phyloP scores from a whole-genome alignment of 2,329 filamentous ascomycete species.

The Chrysoporthe deuterocubensis region DNA sequence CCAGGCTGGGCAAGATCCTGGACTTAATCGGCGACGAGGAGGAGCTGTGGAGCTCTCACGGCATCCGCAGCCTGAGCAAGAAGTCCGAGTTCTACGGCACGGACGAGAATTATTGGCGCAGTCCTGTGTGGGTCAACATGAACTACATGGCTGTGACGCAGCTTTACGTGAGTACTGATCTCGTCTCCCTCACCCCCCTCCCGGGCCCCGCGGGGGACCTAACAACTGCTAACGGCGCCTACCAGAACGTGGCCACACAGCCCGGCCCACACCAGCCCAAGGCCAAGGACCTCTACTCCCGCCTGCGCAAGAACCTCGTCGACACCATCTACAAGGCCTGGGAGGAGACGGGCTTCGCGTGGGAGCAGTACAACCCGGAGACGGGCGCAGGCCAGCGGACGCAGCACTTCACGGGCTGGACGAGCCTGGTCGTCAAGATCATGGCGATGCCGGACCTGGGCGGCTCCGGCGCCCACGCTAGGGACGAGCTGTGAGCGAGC shows the following conservation, averaged over 20 bases:
- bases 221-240: slow-evolving; percentile 17
- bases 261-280: slow-evolving; percentile 70
- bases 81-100: slow-evolving; percentile 84
- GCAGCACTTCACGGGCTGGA: slow-evolving; percentile 99
- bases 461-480: slow-evolving; percentile 36
- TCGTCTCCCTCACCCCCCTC: background rate
- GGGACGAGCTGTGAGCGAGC: slow-evolving; percentile 52
- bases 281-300: slow-evolving; percentile 74
- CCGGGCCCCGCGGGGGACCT: background rate
- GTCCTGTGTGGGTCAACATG: slow-evolving; percentile 93
- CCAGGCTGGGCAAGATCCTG: slow-evolving; percentile 74
- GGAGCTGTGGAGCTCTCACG: slow-evolving; percentile 87
- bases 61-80: slow-evolving; percentile 88
- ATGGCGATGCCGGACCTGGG: slow-evolving; percentile 86
- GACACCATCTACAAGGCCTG: slow-evolving; percentile 87
- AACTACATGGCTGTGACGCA: slow-evolving; percentile 86
- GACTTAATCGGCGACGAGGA: slow-evolving; percentile 79
- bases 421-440: slow-evolving; percentile 95
- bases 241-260: slow-evolving; percentile 65
- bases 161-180: slow-evolving; percentile 67
- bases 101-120: slow-evolving; percentile 95
- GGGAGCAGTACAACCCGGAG: slow-evolving; percentile 97
- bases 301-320: slow-evolving; percentile 81
- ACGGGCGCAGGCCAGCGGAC: slow-evolving; percentile 92
- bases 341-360: slow-evolving; percentile 92